Conservation (phyloP, 495 filamentous ascomycete genomes). For the Neurospora tetrasperma region DNA sequence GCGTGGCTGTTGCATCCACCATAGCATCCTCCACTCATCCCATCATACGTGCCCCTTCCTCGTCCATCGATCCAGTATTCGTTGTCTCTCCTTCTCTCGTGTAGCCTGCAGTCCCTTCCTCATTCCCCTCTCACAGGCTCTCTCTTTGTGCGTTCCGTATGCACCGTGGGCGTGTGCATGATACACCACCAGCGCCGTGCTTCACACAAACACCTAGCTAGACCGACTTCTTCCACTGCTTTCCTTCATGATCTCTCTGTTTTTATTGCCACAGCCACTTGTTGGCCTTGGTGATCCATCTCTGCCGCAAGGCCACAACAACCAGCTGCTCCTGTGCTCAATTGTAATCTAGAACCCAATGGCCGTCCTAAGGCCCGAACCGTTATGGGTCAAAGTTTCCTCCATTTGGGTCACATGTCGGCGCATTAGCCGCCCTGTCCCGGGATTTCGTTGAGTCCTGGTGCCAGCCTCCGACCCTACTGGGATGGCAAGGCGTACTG, state of each 20-base stretch:
- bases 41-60: not conserved
- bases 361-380: not conserved
- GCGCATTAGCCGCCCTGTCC: not conserved
- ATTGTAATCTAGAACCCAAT: not conserved
- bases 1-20: not conserved
- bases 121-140: not conserved
- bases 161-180: not conserved
- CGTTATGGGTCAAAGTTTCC: not conserved
- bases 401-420: not conserved
- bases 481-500: conserved; percentile 48
- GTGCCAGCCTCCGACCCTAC: conserved; percentile 6
- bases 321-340: not conserved
- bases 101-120: not conserved
- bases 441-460: not conserved
- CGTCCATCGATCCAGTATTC: not conserved
- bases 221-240: not conserved
- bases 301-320: not conserved
- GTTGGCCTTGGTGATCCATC: not conserved
- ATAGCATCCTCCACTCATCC: not conserved
- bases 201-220: not conserved
- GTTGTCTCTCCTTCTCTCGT: not conserved
- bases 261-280: not conserved
- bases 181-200: not conserved
- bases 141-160: not conserved
- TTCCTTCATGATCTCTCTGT: not conserved